Evolutionary conservation across 306 rosid species (phyloP), one percentile per base, ranked within the genome.

Genomic region (Cicer judaicum): DNA sequence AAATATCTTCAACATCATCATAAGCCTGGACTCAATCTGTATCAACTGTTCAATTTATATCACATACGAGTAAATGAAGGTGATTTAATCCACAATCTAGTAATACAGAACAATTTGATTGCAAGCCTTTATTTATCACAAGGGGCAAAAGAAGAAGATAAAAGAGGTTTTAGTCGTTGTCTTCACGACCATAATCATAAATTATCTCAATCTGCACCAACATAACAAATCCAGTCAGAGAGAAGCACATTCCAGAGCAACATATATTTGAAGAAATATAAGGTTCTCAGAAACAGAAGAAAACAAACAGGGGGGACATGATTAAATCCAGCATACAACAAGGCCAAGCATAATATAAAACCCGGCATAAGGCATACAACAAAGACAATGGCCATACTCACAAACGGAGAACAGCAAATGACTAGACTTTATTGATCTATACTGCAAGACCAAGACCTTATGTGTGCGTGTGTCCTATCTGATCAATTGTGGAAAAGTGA

Each of bases 171-270:
- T 79, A 89, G 90, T 81, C 70, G 60, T 91, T 82, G 72, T 90
- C 88, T 90, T 93, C 98, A 64, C 85, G 87, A 46, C 98, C 98
- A 80, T 83, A 94, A 87, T 91, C 59, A 73, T 90, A 94, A 65
- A 87, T 77, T 70, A 93, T 90, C 89, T 91, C 97, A 83, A 93
- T 87, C 98, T 93, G 79, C 79, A 74, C 11, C 49, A 12, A 66
- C 15, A 73, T 34, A 14, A 50, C 57, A 79, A 70, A 83, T 52
- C 16, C 43, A 59, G 77, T 68, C 68, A 78, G 44, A 70, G 80
- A 53, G 72, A 82, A 77, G 60, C 21, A 64, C 50, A 5, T 40
- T 18, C 34, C 11, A 64, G 38, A 21, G 53, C 10, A 43, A 44
- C 71, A 43, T 43, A 65, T 65, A 65, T 65, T 7, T 5, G 39